Percentiles rank a stretch among this genome's conserved stretches.
These are phyloP conservation scores for Neurospora tetrasperma DNA, from an alignment of 495 filamentous ascomycete genomes.

Conservation along the genomic window DNA sequence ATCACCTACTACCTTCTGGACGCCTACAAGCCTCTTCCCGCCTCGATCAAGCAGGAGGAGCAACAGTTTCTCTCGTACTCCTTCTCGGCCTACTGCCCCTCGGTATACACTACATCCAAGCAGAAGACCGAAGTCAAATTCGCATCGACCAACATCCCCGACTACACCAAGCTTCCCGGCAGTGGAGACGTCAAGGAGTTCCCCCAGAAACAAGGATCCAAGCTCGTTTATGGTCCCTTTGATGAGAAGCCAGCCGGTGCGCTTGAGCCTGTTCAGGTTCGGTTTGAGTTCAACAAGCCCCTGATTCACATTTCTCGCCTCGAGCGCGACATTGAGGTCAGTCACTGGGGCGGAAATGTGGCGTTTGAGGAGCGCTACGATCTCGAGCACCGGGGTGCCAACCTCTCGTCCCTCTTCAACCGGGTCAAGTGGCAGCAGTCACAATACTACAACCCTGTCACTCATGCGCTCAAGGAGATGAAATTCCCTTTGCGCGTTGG, in stretches of 20 bases:
- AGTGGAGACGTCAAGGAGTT: slow-evolving; percentile 52
- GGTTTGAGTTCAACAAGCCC: slow-evolving; percentile 94
- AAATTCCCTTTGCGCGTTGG: slow-evolving; percentile 69
- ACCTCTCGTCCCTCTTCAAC: slow-evolving; percentile 73
- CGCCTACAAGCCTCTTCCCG: slow-evolving; percentile 66
- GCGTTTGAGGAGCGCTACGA: slow-evolving; percentile 91
- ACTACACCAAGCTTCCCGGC: slow-evolving; percentile 66
- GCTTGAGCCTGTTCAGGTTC: slow-evolving; percentile 58
- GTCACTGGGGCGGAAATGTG: slow-evolving; percentile 95
- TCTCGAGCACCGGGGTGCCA: slow-evolving; percentile 75
- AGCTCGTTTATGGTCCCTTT: slow-evolving; percentile 90
- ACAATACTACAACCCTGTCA: slow-evolving; percentile 65
- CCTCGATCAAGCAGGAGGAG: slow-evolving; percentile 67
- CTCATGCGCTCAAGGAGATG: slow-evolving; percentile 70
- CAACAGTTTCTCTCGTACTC: slow-evolving; percentile 77
- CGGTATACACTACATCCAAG: slow-evolving; percentile 73
- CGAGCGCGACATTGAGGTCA: slow-evolving; percentile 87
- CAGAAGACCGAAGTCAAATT: slow-evolving; percentile 97
- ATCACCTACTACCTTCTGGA: slow-evolving; percentile 75
- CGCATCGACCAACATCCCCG: slow-evolving; percentile 63
- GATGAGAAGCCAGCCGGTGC: slow-evolving; percentile 64
- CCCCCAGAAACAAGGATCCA: slow-evolving; percentile 72
- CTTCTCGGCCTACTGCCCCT: slow-evolving; percentile 72
- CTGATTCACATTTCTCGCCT: slow-evolving; percentile 63
- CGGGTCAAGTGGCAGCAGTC: slow-evolving; percentile 73